Percentiles rank a stretch among this genome's conserved stretches.
These are phyloP conservation scores for Lactarius sanguifluus DNA, from an alignment of 768 basidiomycete species.

Conservation along the genomic window DNA sequence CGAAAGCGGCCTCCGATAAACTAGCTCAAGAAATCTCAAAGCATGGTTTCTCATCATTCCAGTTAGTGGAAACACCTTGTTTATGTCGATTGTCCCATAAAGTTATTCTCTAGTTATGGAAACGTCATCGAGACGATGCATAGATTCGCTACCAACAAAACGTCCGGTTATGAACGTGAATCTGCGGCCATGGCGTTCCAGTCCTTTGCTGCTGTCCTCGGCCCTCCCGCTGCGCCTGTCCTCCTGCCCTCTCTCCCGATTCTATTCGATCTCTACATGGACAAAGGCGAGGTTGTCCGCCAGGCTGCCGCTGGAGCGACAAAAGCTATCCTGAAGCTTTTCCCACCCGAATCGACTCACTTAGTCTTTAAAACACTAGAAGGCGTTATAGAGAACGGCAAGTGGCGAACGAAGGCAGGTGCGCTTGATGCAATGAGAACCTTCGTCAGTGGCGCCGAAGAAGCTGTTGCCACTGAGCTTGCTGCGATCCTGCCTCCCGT, in stretches of 20 bases:
- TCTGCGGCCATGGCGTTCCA: slow-evolving; percentile 80
- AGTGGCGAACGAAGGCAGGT: slow-evolving; percentile 95
- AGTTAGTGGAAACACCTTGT: slow-evolving; percentile 42
- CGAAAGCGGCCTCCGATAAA: slow-evolving; percentile 79
- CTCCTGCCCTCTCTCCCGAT: slow-evolving; percentile 74
- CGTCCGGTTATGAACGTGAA: slow-evolving; percentile 87
- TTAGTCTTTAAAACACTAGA: slow-evolving; percentile 68
- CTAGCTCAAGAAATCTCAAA: slow-evolving; percentile 72
- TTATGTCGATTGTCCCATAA: slow-evolving; percentile 27
- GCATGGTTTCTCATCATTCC: slow-evolving; percentile 57
- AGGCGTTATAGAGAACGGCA: slow-evolving; percentile 75
- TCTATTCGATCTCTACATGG: slow-evolving; percentile 83
- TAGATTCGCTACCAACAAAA: slow-evolving; percentile 74
- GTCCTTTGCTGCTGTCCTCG: slow-evolving; percentile 68
- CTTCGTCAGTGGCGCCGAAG: slow-evolving; percentile 67
- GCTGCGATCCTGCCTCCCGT: slow-evolving; percentile 81
- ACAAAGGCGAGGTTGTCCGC: slow-evolving; percentile 92
- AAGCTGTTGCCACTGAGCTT: slow-evolving; percentile 79
- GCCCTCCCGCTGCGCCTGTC: slow-evolving; percentile 67
- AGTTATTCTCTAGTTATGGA: slow-evolving; percentile 48
- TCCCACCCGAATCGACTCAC: slow-evolving; percentile 78
- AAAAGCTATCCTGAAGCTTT: slow-evolving; percentile 80
- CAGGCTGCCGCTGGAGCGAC: slow-evolving; percentile 74
- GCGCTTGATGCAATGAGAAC: slow-evolving; percentile 81
- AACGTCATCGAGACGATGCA: slow-evolving; percentile 65